Evolutionary conservation across 2,329 filamentous ascomycete genomes (phyloP), one percentile per base, ranked within the genome.

Genomic region (Penicillium sp.): DNA sequence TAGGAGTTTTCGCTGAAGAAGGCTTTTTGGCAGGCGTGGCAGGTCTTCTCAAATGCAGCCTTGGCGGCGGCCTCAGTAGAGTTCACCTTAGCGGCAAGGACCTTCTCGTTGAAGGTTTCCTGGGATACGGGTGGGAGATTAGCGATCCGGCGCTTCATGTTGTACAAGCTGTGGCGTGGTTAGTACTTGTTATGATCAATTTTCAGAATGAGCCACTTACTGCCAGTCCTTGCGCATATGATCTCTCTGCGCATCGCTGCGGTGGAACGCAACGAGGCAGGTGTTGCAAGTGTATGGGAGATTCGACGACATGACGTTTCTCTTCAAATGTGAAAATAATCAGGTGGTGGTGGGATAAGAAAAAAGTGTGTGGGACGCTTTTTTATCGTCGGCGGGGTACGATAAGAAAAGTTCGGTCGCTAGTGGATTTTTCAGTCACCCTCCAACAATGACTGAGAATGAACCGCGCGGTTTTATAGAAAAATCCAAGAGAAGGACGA

Each of bases 171-270:
- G 56, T 8, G 2, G 37, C 8, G 55, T 29, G n/a, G 40, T 61
- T 40, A 58, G 54, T 45, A 25, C 37, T 49, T 20, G 29, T 26
- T 3, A 11, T 2, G 15, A 26, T 29, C 5, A 26, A 29, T 51
- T 6, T 26, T 51, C 6, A 31, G 18, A 47, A 55, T 49, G 47
- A 49, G 51, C 5, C 5, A 87, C 90, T 78, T 82, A 94, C 89
- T 99, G 93, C 94, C 94, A 99, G 78, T 99, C 94, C 67, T 89
- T 94, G 75, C 94, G 92, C 94, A 99, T 99, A 73, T 99, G 94
- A 35, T 85, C 87, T 73, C 94, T 88, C 78, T 99, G 94, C 54
- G 95, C 82, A 71, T 97, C 93, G 73, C 90, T 92, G 71, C 90
- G 92, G 63, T 93, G 88, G 77, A 97, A 99, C 50, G 93, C 94